These are phyloP conservation scores for Aspergillus fructus DNA, from an alignment of 2,329 filamentous ascomycete species.

Conservation along the genomic window DNA sequence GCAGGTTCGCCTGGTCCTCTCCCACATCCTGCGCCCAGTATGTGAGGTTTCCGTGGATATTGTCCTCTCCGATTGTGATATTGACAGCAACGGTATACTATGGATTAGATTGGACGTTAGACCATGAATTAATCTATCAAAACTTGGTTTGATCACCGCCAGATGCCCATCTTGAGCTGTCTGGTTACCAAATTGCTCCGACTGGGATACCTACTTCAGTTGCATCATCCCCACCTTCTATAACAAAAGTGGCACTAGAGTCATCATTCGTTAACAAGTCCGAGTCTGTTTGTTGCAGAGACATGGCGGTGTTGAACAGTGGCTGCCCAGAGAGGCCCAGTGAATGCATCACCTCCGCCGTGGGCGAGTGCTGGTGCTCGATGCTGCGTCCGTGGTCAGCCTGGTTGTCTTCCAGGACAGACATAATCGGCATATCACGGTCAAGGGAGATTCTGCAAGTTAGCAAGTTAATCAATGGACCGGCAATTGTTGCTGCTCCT, in stretches of 20 bases:
- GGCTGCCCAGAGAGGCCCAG: constrained; percentile 10
- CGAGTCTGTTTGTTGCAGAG: constrained; percentile 7
- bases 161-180: too few species aligned
- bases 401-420: background rate
- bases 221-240: background rate
- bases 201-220: too few species aligned
- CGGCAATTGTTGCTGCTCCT: background rate
- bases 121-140: too few species aligned
- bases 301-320: constrained; percentile 23
- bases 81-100: background rate
- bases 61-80: background rate
- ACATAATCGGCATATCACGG: background rate
- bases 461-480: background rate
- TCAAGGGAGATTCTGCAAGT: background rate
- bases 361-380: background rate
- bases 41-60: background rate
- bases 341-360: background rate
- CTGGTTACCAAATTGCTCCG: too few species aligned
- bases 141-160: too few species aligned
- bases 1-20: background rate
- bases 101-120: too few species aligned
- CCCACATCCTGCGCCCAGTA: background rate
- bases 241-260: background rate
- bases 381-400: background rate
- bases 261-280: background rate